Percentiles rank a stretch among this genome's conserved stretches.
phyloP scores from a whole-genome alignment of 1,284 basidiomycete genomes.

The Trametes hirsuta region DNA sequence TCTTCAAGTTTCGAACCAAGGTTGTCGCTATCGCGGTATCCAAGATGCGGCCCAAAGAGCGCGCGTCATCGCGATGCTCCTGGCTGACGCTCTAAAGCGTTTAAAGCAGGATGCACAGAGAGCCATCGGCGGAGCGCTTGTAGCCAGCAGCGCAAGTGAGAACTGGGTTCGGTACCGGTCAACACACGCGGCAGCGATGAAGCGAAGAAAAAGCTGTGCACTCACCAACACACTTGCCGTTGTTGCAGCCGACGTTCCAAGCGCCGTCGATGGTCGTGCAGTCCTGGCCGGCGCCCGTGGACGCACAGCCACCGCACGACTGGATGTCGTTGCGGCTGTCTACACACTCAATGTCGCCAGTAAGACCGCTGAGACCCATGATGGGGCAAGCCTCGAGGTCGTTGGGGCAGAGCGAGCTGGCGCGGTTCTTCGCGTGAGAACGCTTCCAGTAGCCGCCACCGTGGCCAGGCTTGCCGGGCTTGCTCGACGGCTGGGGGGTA shows the following conservation, averaged over 20 bases:
- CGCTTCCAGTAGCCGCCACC: conserved; percentile 37
- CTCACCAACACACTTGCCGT: conserved; percentile 60
- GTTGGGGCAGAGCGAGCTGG: conserved; percentile 53
- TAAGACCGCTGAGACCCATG: conserved; percentile 37
- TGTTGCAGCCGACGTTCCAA: conserved; percentile 70
- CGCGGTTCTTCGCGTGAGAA: conserved; percentile 41
- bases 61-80: background rate
- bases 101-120: conserved; percentile 55
- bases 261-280: conserved; percentile 69
- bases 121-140: conserved; percentile 49
- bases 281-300: conserved; percentile 65
- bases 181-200: background rate
- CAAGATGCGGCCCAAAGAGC: background rate
- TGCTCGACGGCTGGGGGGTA: conserved; percentile 41
- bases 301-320: conserved; percentile 77
- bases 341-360: conserved; percentile 64
- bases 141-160: conserved; percentile 63
- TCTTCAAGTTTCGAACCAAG: conserved; percentile 17
- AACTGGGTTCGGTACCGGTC: conserved; percentile 41
- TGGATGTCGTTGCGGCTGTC: conserved; percentile 57
- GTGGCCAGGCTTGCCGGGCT: conserved; percentile 19
- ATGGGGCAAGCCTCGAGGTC: conserved; percentile 68
- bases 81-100: conserved; percentile 8
- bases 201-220: conserved; percentile 18
- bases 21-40: background rate